These are phyloP conservation scores for Cicer bijugum DNA, from an alignment of 306 rosid genomes.

Conservation along the genomic window DNA sequence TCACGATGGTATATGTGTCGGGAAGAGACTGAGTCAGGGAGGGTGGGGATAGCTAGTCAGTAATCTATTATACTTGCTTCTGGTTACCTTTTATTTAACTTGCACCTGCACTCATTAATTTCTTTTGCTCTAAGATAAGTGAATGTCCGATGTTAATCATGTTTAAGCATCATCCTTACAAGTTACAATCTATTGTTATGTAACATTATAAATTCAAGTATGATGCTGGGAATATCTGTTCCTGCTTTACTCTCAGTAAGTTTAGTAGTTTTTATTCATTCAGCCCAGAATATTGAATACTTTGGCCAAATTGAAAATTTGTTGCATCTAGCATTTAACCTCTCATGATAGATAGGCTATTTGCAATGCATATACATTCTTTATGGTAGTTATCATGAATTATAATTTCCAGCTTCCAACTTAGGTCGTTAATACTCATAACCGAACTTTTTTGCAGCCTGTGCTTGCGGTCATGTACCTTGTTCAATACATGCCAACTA, in stretches of 20 bases:
- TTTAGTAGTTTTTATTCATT: background rate
- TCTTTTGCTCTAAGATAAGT: constrained; percentile 20
- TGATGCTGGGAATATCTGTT: constrained; percentile 9
- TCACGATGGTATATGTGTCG: background rate
- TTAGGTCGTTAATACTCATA: background rate
- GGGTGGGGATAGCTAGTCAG: too few relatives aligned
- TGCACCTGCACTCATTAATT: background rate
- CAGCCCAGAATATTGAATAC: background rate
- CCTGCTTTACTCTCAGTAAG: constrained; percentile 29
- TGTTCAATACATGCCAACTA: constrained; percentile 84
- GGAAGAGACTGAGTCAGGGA: too few relatives aligned
- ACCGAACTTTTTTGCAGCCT: constrained; percentile 62
- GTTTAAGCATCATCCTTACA: background rate
- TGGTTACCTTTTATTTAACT: background rate
- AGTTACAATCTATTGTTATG: background rate
- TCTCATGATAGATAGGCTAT: constrained; percentile 25
- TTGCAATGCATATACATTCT: constrained; percentile 21
- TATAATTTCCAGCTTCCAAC: constrained; percentile 20
- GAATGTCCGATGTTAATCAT: background rate
- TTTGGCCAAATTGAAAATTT: constrained; percentile 8
- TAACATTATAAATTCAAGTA: background rate
- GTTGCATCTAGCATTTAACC: constrained; percentile 27
- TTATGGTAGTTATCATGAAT: constrained; percentile 20
- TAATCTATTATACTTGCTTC: background rate
- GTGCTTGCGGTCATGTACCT: constrained; percentile 88